Base-by-base conservation (phyloP, 1,139 yeast species). In the Yamadazyma kanchanaburiensis region DNA sequence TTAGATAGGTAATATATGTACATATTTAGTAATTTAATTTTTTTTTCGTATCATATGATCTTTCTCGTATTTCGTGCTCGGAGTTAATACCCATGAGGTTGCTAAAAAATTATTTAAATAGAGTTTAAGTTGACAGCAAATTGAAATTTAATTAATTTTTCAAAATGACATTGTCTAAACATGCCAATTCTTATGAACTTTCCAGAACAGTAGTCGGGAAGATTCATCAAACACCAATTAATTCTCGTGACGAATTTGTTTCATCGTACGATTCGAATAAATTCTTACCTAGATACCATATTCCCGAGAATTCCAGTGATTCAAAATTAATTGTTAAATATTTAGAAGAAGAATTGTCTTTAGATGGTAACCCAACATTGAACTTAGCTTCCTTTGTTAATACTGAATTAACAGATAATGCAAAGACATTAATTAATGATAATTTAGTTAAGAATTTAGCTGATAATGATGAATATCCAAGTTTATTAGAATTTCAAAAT, bases 381-480 rank as follows among this genome's bases (percentile, higher is more conserved):
- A 88, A 88, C 54, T 60, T 88, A 55, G 96, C 96, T 7, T 80
- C 91, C 16, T 88, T 88, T 53, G 96, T 88, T 43, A 86, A 85
- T 59, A 88, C 95, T 12, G 71, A 66, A 40, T 54, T 80, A 25
- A 75, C 76, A 35, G 77, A 70, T 4, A 35, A 31, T 21, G 60
- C 60, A 15, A 37, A 45, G 37, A 66, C 66, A 43, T 67, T 88
- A 43, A 71, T 80, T 34, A 34, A 54, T 18, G 89, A 84, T 50
- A 87, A 88, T 55, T 49, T 86, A 38, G 81, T 86, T 45, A 88
- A 88, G 69, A 88, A 88, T 58, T 64, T 88, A 52, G 95, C 96
- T 8, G 96, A 88, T 58, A 82, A 83, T 46, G 96, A 88, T 54
- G 96, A 88, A 63, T 88, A 88, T 55, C 96, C 96, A 7, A 82